These are phyloP conservation scores for Vigna radiata DNA, from an alignment of 306 rosid species.

Conservation along the genomic window DNA sequence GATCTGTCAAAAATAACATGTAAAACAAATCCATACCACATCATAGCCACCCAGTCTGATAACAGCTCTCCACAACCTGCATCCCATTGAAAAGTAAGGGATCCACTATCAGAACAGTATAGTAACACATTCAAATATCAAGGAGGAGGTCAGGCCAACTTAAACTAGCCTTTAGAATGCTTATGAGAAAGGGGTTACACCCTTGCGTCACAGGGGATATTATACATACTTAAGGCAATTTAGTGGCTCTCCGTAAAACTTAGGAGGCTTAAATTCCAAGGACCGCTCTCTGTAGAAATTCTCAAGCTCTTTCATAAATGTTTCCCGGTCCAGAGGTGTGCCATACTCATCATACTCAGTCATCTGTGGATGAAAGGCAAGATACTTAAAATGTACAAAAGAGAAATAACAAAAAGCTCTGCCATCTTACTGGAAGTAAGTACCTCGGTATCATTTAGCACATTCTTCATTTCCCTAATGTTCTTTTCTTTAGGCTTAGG, in stretches of 20 bases:
- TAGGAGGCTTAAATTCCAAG: constrained; percentile 85
- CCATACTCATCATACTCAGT: constrained; percentile 62
- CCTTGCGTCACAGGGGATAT: neutral
- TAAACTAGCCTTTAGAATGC: constrained; percentile 33
- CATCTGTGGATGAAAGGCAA: constrained; percentile 49
- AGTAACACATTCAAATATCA: constrained; percentile 31
- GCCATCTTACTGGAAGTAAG: neutral
- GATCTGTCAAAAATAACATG: neutral
- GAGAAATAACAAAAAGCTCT: neutral
- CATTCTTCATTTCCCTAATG: constrained; percentile 49
- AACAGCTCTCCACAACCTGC: constrained; percentile 94
- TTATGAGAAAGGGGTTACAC: constrained; percentile 17
- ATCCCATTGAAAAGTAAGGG: constrained; percentile 34
- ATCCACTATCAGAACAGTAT: constrained; percentile 28
- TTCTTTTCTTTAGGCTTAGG: constrained; percentile 51
- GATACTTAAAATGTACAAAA: constrained; percentile 1
- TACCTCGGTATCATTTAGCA: constrained; percentile 57
- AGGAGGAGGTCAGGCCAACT: constrained; percentile 19
- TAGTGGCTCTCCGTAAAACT: constrained; percentile 81
- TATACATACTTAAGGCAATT: constrained; percentile 80
- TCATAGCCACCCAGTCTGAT: constrained; percentile 80
- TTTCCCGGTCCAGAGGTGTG: constrained; percentile 56
- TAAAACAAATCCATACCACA: constrained; percentile 59
- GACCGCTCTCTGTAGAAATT: constrained; percentile 64
- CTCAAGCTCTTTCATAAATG: constrained; percentile 78